Conservation (phyloP, 768 basidiomycete genomes). For the Tubosaeta brunneosetosa region DNA sequence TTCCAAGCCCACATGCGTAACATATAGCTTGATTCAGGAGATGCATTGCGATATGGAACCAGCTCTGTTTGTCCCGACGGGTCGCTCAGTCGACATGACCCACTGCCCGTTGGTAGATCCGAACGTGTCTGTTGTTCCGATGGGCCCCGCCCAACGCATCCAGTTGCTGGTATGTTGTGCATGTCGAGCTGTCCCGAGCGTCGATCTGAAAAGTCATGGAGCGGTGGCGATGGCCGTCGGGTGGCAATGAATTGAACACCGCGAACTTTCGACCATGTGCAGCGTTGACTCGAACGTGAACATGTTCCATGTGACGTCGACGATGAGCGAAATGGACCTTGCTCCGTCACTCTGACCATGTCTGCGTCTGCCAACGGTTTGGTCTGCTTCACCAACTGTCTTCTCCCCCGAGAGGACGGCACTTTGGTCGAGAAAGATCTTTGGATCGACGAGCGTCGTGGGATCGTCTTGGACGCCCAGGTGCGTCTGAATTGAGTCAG, state of each 20-base stretch:
- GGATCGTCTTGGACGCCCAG: constrained; percentile 73
- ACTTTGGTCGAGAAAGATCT: constrained; percentile 67
- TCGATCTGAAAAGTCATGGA: background rate
- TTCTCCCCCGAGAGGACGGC: constrained; percentile 77
- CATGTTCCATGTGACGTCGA: background rate
- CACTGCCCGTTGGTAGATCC: no score
- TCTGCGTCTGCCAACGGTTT: constrained; percentile 49
- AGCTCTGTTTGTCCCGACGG: background rate
- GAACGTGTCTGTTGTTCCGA: no score
- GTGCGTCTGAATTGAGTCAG: constrained; percentile 29
- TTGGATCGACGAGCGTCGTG: constrained; percentile 75
- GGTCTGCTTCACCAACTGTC: constrained; percentile 84
- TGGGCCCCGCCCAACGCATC: no score
- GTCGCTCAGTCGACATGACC: background rate
- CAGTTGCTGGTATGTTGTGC: no score
- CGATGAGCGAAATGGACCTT: constrained; percentile 2
- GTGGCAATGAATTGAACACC: no score
- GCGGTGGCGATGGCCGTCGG: background rate
- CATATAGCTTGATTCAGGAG: background rate
- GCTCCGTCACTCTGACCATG: constrained; percentile 15
- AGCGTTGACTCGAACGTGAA: background rate
- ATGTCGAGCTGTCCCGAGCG: background rate
- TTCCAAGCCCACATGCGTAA: background rate
- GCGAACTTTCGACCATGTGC: no score
- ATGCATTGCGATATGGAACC: background rate